A percentile compares a stretch with the other conserved stretches of the same genome.
These are phyloP conservation scores for Piromyces sp. DNA, from an alignment of 192 early-diverging fungal genomes.

Conservation along the genomic window DNA sequence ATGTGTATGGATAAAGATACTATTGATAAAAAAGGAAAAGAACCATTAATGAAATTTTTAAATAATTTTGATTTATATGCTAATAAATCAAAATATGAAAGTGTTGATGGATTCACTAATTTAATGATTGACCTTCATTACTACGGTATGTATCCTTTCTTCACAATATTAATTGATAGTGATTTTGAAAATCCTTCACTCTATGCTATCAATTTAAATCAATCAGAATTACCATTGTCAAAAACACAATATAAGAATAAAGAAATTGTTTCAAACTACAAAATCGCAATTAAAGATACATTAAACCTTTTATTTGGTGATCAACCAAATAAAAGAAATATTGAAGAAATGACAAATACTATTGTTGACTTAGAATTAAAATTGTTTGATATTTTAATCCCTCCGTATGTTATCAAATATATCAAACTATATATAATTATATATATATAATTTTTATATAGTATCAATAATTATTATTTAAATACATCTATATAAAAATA, in stretches of 20 bases:
- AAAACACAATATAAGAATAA: constrained; percentile 30
- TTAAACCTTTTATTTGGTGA: neutral
- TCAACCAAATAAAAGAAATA: neutral
- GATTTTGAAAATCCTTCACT: constrained; percentile 47
- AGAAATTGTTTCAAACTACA: constrained; percentile 18
- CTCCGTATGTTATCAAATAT: too few relatives aligned
- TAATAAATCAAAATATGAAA: too few relatives aligned
- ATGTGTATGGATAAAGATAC: constrained; percentile 29
- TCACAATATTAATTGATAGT: constrained; percentile 20
- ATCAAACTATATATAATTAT: too few relatives aligned
- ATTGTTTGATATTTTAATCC: neutral
- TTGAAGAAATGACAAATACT: neutral
- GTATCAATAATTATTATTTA: too few relatives aligned
- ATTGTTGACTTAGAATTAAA: neutral
- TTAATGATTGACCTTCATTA: neutral
- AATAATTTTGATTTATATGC: too few relatives aligned
- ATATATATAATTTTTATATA: too few relatives aligned
- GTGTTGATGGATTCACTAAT: neutral
- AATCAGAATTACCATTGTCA: too few relatives aligned
- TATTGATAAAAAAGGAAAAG: neutral
- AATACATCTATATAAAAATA: too few relatives aligned
- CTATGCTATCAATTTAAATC: too few relatives aligned
- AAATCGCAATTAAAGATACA: neutral
- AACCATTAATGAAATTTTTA: neutral
- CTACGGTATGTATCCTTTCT: constrained; percentile 8